Conservation (phyloP, 2,329 filamentous ascomycete genomes). For the Cladophialophora immunda region DNA sequence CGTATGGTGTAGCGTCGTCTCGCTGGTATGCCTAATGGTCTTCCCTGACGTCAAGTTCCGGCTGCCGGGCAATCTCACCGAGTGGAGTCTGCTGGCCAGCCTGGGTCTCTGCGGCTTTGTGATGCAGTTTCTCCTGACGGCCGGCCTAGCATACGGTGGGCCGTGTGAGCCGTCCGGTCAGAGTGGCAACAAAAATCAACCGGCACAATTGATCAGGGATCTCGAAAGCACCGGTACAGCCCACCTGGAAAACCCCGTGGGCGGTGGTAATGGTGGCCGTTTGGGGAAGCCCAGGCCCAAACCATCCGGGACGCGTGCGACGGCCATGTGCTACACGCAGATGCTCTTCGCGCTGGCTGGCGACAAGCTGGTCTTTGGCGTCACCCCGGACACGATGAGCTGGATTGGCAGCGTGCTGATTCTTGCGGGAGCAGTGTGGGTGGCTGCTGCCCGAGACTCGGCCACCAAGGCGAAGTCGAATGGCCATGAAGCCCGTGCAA, state of each 20-base stretch:
- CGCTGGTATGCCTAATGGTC: conserved; percentile 65
- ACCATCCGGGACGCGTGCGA: conserved; percentile 58
- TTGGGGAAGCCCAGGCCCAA: conserved; percentile 41
- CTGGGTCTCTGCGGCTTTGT: conserved; percentile 79
- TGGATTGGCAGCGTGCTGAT: conserved; percentile 71
- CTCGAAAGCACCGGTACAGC: conserved; percentile 23
- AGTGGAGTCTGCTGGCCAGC: conserved; percentile 74
- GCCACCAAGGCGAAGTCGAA: conserved; percentile 28
- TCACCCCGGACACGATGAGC: conserved; percentile 64
- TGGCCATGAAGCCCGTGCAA: not conserved
- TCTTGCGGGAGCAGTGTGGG: conserved; percentile 70
- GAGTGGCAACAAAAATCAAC: not conserved
- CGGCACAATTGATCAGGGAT: conserved; percentile 20
- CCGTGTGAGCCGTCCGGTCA: conserved; percentile 47
- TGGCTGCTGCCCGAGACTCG: conserved; percentile 64
- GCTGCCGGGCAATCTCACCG: conserved; percentile 60
- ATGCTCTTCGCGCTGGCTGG: conserved; percentile 74
- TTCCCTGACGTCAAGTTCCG: conserved; percentile 66
- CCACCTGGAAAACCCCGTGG: not conserved
- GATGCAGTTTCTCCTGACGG: conserved; percentile 86
- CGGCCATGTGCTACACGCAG: conserved; percentile 74
- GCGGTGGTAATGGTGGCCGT: not conserved
- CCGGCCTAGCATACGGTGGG: conserved; percentile 76
- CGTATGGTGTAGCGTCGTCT: conserved; percentile 73
- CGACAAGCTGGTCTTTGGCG: conserved; percentile 71